phyloP scores from a whole-genome alignment of 352 stramenopile species.

The Globisporangium spinosum region DNA sequence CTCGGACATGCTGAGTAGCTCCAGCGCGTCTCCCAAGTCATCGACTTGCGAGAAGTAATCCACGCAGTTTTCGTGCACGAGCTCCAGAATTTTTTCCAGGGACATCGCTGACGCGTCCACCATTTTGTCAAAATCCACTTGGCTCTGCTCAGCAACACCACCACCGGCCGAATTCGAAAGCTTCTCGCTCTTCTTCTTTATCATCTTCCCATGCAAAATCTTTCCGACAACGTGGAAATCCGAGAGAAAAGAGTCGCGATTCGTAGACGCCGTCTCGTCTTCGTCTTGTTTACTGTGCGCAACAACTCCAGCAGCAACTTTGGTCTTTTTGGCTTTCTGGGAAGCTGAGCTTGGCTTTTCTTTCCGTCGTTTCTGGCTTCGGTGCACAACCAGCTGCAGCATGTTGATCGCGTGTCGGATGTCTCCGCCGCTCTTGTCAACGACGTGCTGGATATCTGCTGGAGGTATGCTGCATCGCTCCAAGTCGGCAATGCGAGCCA shows the following conservation, averaged over 20 bases:
- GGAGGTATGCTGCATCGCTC: conserved; percentile 30
- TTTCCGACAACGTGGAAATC: conserved; percentile 83
- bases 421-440: conserved; percentile 68
- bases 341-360: conserved; percentile 17
- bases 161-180: neutral
- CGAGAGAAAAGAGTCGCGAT: conserved; percentile 72
- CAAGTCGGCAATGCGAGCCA: conserved; percentile 36
- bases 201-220: conserved; percentile 62
- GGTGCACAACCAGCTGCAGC: conserved; percentile 40
- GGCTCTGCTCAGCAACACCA: neutral
- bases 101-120: conserved; percentile 51
- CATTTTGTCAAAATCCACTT: conserved; percentile 41
- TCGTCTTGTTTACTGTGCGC: neutral
- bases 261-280: conserved; percentile 10
- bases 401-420: conserved; percentile 80
- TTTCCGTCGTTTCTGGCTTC: neutral
- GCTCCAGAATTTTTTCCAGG: conserved; percentile 53
- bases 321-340: conserved; percentile 1
- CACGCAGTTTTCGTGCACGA: conserved; percentile 73
- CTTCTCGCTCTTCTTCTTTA: conserved; percentile 24
- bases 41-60: conserved; percentile 75
- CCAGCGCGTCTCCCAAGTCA: conserved; percentile 53
- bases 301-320: neutral
- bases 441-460: conserved; percentile 38
- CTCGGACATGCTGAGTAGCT: conserved; percentile 70